These are phyloP conservation scores for Boletus tomentosulus DNA, from an alignment of 768 basidiomycete species.

Conservation along the genomic window DNA sequence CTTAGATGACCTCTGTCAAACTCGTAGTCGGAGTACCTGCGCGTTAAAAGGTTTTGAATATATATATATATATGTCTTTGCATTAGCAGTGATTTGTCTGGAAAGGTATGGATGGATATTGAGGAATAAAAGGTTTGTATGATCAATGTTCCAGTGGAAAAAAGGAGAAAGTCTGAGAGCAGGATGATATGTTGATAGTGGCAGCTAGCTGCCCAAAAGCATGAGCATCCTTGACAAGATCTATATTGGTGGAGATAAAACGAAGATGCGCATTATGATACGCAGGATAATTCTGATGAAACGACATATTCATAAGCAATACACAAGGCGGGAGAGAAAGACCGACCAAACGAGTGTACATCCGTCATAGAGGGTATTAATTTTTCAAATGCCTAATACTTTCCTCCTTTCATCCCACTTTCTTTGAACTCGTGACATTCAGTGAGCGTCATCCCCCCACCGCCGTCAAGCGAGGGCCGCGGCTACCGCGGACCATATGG, in stretches of 20 bases:
- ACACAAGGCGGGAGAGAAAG: constrained; percentile 3
- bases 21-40: neutral
- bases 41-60: neutral
- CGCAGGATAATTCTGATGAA: constrained; percentile 12
- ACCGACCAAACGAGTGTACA: constrained; percentile 28
- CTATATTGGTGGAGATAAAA: constrained; percentile 18
- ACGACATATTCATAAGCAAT: constrained; percentile 9
- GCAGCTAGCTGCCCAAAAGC: constrained; percentile 19
- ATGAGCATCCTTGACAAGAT: constrained; percentile 17
- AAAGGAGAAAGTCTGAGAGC: neutral
- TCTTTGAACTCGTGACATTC: constrained; percentile 11
- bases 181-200: constrained; percentile 9
- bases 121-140: constrained; percentile 23
- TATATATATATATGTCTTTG: constrained; percentile 15
- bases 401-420: constrained; percentile 8
- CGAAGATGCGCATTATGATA: constrained; percentile 14
- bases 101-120: constrained; percentile 23
- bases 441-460: neutral
- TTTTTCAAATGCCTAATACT: constrained; percentile 13
- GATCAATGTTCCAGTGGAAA: constrained; percentile 19
- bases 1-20: neutral
- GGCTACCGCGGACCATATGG: constrained; percentile 36
- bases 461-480: neutral
- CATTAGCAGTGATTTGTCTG: constrained; percentile 22
- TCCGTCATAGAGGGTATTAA: constrained; percentile 16